These are phyloP conservation scores for Prunus fruticosa DNA, from an alignment of 306 rosid genomes.

Conservation along the genomic window DNA sequence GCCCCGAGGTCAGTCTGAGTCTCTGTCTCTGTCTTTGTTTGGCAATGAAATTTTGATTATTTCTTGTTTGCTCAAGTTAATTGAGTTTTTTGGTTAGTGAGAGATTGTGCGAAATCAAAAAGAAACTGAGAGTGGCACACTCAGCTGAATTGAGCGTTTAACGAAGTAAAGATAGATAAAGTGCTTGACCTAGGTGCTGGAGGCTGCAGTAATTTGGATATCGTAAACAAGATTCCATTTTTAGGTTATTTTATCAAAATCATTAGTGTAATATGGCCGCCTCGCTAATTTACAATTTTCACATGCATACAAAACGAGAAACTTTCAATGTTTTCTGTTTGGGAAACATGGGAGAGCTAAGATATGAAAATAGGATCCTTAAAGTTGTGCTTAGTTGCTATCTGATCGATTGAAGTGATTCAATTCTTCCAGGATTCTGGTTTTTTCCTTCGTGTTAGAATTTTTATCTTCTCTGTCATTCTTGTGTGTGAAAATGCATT, in stretches of 20 bases:
- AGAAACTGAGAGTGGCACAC: not conserved
- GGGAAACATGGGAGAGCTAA: not conserved
- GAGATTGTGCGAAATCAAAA: not conserved
- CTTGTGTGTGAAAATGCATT: not conserved
- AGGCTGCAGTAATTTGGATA: not conserved
- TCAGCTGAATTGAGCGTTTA: not conserved
- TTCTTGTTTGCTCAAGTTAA: not conserved
- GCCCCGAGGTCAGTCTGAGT: conserved; percentile 62
- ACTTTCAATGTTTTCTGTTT: not conserved
- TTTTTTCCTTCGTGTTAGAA: not conserved
- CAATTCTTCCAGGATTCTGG: not conserved
- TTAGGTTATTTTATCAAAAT: not conserved
- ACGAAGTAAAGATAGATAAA: not conserved
- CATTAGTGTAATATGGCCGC: not conserved
- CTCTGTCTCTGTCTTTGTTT: not conserved
- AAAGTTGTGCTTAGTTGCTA: not conserved
- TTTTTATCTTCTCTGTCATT: not conserved
- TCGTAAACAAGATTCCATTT: not conserved
- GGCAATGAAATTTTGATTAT: not conserved
- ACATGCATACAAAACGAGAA: not conserved
- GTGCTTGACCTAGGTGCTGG: not conserved
- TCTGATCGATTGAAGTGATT: not conserved
- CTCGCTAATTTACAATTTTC: not conserved
- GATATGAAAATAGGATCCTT: not conserved
- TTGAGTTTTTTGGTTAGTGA: not conserved